These are phyloP conservation scores for Rhizopogon vesiculosus DNA, from an alignment of 768 basidiomycete genomes.

Conservation along the genomic window DNA sequence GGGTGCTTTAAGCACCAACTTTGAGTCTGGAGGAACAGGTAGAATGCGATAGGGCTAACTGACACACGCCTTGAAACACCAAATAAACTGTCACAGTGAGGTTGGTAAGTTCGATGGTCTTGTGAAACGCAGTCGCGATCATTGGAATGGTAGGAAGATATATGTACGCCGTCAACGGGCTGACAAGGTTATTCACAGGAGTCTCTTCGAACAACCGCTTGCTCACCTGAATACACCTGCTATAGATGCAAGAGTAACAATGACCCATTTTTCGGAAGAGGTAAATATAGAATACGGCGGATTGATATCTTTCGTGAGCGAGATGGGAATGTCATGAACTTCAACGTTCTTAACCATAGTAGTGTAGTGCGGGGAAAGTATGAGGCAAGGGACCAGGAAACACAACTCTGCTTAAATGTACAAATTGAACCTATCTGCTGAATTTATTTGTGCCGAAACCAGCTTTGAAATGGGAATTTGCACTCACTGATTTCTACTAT, in stretches of 20 bases:
- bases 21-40: not conserved
- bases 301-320: not conserved
- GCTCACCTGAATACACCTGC: slow-evolving; percentile 57
- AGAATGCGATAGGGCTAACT: not conserved
- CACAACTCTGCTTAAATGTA: not conserved
- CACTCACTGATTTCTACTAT: not conserved
- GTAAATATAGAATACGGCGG: slow-evolving; percentile 43
- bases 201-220: not conserved
- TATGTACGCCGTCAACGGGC: slow-evolving; percentile 66
- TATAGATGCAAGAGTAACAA: slow-evolving; percentile 50
- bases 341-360: not conserved
- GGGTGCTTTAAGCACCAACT: slow-evolving; percentile 32
- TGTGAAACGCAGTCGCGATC: slow-evolving; percentile 49
- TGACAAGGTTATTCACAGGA: slow-evolving; percentile 13
- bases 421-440: not conserved
- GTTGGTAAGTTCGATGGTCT: slow-evolving; percentile 65
- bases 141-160: slow-evolving; percentile 75
- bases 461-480: not conserved
- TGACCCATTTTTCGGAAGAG: slow-evolving; percentile 55
- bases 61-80: slow-evolving; percentile 31
- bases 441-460: not conserved
- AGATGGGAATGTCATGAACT: not conserved
- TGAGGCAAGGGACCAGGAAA: not conserved
- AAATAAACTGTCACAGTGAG: slow-evolving; percentile 64
- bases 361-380: not conserved